Evolutionary conservation across 441 rosid genomes (phyloP).

Genomic region (Biscutella laevigata): DNA sequence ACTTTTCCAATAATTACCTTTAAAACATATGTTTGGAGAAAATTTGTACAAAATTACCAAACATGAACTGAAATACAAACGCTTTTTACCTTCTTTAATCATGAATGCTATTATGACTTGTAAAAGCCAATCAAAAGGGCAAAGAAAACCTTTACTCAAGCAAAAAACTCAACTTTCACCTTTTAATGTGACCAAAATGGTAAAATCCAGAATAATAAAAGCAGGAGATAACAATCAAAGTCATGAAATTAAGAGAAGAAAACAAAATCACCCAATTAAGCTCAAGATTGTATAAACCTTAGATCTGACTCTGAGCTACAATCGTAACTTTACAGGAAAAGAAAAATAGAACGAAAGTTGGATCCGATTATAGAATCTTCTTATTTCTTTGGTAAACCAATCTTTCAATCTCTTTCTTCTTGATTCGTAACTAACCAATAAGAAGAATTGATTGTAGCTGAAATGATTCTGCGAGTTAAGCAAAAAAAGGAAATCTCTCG

Average conservation of each 20-base stretch:
- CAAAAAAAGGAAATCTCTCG: not conserved
- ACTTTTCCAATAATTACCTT: not conserved
- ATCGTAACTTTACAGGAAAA: not conserved
- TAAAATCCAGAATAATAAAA: not conserved
- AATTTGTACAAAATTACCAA: conserved; percentile 4
- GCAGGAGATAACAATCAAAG: not conserved
- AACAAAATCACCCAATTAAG: too few species aligned
- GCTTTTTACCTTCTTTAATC: conserved; percentile 12
- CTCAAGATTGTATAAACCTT: conserved; percentile 2
- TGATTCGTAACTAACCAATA: not conserved
- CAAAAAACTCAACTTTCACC: conserved; percentile 1
- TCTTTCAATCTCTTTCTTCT: not conserved
- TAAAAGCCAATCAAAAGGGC: conserved; percentile 13
- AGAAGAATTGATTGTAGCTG: not conserved
- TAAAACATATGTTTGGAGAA: conserved; percentile 2
- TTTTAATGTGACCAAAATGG: conserved; percentile 1
- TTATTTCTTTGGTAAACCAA: not conserved
- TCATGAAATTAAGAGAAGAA: not conserved
- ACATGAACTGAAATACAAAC: not conserved
- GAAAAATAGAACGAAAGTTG: not conserved
- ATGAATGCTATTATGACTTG: conserved; percentile 25
- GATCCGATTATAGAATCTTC: conserved; percentile 5
- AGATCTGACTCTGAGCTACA: conserved; percentile 6
- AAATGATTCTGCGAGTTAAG: not conserved
- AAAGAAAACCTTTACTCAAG: not conserved